Conservation (phyloP, 352 stramenopile genomes). For the Globisporangium iwayamae region DNA sequence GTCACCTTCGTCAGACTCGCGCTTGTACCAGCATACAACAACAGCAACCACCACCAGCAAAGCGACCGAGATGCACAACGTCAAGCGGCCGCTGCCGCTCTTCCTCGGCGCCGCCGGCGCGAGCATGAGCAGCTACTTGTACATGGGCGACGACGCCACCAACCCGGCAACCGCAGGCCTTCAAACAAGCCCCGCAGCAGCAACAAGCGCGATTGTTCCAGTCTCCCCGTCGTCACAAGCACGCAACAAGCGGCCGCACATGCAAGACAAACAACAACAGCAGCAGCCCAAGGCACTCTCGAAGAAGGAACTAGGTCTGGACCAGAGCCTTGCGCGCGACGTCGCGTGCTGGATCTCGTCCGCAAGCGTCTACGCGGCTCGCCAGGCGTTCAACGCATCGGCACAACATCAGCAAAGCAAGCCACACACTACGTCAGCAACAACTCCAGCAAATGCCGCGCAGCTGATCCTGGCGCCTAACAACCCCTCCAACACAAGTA, state of each 20-base stretch:
- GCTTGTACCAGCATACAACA: not conserved
- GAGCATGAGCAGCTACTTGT: conserved; percentile 47
- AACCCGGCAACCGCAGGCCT: conserved; percentile 2
- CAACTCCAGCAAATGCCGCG: conserved; percentile 3
- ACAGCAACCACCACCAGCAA: conserved; percentile 2
- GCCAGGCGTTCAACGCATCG: conserved; percentile 48
- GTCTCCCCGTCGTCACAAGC: not conserved
- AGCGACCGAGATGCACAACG: conserved; percentile 18
- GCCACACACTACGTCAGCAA: not conserved
- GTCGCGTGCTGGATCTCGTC: conserved; percentile 67
- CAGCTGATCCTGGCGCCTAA: conserved; percentile 9
- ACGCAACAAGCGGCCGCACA: conserved; percentile 23
- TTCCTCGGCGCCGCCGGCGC: conserved; percentile 45
- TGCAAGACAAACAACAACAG: conserved; percentile 7
- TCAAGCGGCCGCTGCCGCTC: conserved; percentile 51
- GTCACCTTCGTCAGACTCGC: not conserved
- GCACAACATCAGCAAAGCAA: conserved; percentile 3
- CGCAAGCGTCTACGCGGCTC: conserved; percentile 50
- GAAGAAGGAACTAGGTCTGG: conserved; percentile 55
- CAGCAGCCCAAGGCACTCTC: conserved; percentile 21
- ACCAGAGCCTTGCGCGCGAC: conserved; percentile 67
- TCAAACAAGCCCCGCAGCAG: conserved; percentile 7
- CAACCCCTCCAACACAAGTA: not conserved
- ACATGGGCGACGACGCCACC: conserved; percentile 38
- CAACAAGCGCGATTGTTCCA: conserved; percentile 10